These are phyloP conservation scores for Tolypocladium tropicale DNA, from an alignment of 2,329 filamentous ascomycete genomes.

Conservation along the genomic window DNA sequence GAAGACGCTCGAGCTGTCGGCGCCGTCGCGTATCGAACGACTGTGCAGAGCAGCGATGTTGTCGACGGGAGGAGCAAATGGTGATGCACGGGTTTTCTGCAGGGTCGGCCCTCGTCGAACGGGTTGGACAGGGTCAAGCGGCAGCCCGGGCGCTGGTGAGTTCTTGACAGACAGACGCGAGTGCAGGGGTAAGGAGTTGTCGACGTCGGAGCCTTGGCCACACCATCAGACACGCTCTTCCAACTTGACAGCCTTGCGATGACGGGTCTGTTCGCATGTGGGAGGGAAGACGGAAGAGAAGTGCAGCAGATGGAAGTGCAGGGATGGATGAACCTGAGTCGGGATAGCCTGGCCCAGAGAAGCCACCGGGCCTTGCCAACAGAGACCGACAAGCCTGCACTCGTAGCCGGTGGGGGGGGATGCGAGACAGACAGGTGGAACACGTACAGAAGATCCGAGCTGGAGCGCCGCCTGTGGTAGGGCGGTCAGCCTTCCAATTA, in stretches of 20 bases:
- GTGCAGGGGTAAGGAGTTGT: background rate
- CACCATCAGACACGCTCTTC: background rate
- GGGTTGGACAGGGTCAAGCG: constrained; percentile 2
- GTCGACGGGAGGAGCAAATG: background rate
- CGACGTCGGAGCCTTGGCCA: background rate
- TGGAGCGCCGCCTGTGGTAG: background rate
- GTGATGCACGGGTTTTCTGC: constrained; percentile 3
- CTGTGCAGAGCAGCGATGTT: background rate
- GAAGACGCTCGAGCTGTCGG: background rate
- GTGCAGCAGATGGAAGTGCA: background rate
- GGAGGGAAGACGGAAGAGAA: background rate
- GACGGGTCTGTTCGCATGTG: background rate
- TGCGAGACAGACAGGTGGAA: background rate
- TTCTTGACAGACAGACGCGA: background rate
- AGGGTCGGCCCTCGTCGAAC: constrained; percentile 3
- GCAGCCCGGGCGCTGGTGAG: background rate
- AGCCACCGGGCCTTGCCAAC: background rate
- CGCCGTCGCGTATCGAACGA: background rate
- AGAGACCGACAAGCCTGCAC: background rate
- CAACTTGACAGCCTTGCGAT: background rate
- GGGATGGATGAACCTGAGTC: background rate
- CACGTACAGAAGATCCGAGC: background rate
- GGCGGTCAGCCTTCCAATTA: background rate
- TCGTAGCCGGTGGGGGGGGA: too few species aligned
- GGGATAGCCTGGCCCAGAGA: background rate